Percentiles rank a stretch among this genome's conserved stretches.
phyloP scores from a whole-genome alignment of 2,329 filamentous ascomycete species.

The Talaromyces islandicus region DNA sequence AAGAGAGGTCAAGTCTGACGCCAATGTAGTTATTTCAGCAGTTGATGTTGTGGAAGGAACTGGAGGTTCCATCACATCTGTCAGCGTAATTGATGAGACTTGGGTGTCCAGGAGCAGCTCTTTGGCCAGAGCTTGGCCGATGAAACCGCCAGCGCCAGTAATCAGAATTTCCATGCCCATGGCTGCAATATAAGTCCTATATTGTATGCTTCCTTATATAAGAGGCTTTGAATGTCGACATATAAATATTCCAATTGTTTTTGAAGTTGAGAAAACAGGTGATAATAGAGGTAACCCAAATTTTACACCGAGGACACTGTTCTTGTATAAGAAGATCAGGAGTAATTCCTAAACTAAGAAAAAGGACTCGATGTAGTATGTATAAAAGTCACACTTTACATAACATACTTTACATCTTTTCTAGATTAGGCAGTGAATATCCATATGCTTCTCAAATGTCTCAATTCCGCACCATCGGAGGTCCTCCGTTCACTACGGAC shows the following conservation, averaged over 20 bases:
- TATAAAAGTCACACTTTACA: too few relatives aligned
- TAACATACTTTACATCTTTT: too few relatives aligned
- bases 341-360: not conserved
- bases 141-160: conserved; percentile 6
- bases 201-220: too few relatives aligned
- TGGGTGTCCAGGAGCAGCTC: not conserved
- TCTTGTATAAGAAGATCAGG: not conserved
- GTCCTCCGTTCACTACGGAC: not conserved
- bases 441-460: not conserved
- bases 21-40: not conserved
- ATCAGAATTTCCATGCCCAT: conserved; percentile 3
- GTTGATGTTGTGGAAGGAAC: not conserved
- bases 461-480: not conserved
- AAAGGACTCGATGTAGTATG: not conserved
- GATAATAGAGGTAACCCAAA: not conserved
- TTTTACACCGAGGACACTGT: not conserved
- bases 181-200: not conserved
- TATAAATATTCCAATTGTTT: not conserved
- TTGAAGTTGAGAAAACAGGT: not conserved
- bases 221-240: not conserved
- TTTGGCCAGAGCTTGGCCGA: conserved; percentile 1
- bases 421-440: too few relatives aligned
- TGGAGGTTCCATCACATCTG: not conserved
- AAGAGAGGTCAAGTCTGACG: not conserved
- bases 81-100: conserved; percentile 6